Conservation (phyloP, 106 monocot species). For the Platanthera guangdongensis region DNA sequence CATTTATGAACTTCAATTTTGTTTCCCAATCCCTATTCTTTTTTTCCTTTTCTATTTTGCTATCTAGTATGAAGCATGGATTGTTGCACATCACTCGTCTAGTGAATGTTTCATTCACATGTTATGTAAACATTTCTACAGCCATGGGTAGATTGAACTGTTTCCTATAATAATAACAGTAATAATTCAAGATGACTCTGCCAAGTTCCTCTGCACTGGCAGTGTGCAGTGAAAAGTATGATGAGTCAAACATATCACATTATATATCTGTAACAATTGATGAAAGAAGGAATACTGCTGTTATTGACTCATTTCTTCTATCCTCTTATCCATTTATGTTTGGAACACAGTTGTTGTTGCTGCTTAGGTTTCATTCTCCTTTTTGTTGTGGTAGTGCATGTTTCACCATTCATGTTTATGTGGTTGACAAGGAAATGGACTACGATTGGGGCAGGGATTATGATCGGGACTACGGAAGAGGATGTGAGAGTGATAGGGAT, state of each 20-base stretch:
- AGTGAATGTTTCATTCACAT: slow-evolving; percentile 19
- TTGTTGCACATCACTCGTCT: neutral
- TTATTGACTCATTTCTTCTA: no score
- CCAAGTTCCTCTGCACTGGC: slow-evolving; percentile 53
- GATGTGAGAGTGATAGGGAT: slow-evolving; percentile 39
- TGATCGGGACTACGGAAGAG: slow-evolving; percentile 28
- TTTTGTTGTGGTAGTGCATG: neutral
- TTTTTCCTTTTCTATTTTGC: neutral
- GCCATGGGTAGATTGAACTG: slow-evolving; percentile 42
- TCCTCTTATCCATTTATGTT: neutral
- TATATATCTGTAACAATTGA: no score
- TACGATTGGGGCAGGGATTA: slow-evolving; percentile 43
- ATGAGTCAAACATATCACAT: slow-evolving; percentile 1
- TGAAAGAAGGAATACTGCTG: no score
- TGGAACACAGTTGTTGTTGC: neutral
- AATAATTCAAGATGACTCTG: slow-evolving; percentile 26
- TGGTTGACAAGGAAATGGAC: slow-evolving; percentile 27
- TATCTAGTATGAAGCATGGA: neutral
- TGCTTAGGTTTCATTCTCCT: neutral
- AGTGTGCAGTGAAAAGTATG: slow-evolving; percentile 38
- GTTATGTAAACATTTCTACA: slow-evolving; percentile 34
- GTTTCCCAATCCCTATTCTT: neutral
- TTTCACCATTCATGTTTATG: neutral
- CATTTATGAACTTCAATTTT: neutral
- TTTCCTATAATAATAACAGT: slow-evolving; percentile 63